Evolutionary conservation across 2,329 filamentous ascomycete species (phyloP).

Genomic region (Fusarium brachygibbosum): DNA sequence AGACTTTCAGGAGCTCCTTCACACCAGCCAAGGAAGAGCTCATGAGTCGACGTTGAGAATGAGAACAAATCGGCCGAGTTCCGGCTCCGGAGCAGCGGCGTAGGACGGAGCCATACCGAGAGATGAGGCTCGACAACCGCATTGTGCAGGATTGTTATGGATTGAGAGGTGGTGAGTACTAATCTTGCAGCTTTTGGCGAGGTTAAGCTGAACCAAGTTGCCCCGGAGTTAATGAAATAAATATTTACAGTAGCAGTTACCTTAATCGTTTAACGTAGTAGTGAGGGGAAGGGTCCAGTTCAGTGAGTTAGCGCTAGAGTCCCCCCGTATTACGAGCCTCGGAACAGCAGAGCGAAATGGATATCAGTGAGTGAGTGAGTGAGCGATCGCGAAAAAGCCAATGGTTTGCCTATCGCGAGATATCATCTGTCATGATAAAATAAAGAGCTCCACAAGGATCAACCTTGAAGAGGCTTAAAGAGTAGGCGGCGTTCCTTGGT

Average conservation of each 20-base stretch:
- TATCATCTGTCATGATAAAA: constrained; percentile 22
- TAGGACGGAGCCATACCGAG: constrained; percentile 37
- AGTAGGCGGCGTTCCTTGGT: constrained; percentile 27
- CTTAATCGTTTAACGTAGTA: constrained; percentile 9
- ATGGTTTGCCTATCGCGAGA: constrained; percentile 14
- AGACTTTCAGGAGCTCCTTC: constrained; percentile 72
- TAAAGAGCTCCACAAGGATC: constrained; percentile 25
- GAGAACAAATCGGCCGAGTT: constrained; percentile 31
- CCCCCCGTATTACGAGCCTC: constrained; percentile 14
- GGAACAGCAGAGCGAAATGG: constrained; percentile 15
- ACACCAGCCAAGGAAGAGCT: constrained; percentile 50
- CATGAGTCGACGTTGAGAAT: constrained; percentile 42
- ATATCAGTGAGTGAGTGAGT: background rate
- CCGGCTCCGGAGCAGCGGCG: constrained; percentile 35
- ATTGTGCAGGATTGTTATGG: constrained; percentile 14
- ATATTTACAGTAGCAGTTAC: constrained; percentile 5
- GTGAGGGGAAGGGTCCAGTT: constrained; percentile 25
- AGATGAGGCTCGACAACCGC: constrained; percentile 41
- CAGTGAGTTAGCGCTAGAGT: constrained; percentile 15
- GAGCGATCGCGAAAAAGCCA: background rate
- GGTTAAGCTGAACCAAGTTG: constrained; percentile 3
- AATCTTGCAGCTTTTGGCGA: background rate
- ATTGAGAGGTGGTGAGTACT: background rate
- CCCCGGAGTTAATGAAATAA: constrained; percentile 8
- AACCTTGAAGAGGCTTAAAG: constrained; percentile 20